phyloP scores from a whole-genome alignment of 768 basidiomycete genomes.

The Kockovaella imperatae region DNA sequence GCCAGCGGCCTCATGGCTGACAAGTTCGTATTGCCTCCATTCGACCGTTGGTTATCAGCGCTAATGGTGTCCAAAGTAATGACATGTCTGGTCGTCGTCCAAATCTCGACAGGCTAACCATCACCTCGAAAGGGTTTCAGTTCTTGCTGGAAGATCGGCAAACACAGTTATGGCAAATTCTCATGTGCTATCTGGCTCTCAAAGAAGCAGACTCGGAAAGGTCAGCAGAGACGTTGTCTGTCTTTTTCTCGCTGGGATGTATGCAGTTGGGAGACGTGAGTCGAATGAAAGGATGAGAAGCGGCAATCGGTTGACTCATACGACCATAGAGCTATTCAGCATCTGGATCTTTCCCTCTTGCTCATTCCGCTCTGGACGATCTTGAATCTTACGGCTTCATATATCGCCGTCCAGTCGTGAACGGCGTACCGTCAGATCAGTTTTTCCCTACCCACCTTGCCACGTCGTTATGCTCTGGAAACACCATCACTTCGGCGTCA shows the following conservation, averaged over 20 bases:
- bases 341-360: slow-evolving; percentile 66
- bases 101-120: slow-evolving; percentile 46
- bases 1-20: slow-evolving; percentile 78
- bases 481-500: slow-evolving; percentile 59
- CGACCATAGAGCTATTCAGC: slow-evolving; percentile 75
- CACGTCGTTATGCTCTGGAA: slow-evolving; percentile 86
- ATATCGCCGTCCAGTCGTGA: slow-evolving; percentile 57
- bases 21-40: slow-evolving; percentile 50
- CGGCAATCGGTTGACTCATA: background rate
- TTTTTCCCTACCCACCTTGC: slow-evolving; percentile 93
- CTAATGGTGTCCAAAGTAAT: slow-evolving; percentile 47
- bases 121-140: slow-evolving; percentile 92
- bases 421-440: slow-evolving; percentile 54
- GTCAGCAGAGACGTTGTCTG: slow-evolving; percentile 88
- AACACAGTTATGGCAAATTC: slow-evolving; percentile 87
- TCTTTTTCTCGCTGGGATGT: slow-evolving; percentile 93
- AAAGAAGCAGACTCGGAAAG: slow-evolving; percentile 67
- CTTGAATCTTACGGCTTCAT: slow-evolving; percentile 90
- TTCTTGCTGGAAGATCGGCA: slow-evolving; percentile 91
- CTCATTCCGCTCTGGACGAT: slow-evolving; percentile 81
- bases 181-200: slow-evolving; percentile 81
- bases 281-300: slow-evolving; percentile 4
- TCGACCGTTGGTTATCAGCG: slow-evolving; percentile 49
- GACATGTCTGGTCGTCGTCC: slow-evolving; percentile 12
- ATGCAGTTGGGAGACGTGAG: slow-evolving; percentile 85